Evolutionary conservation across 306 rosid species (phyloP), one percentile per base, ranked within the genome.

Genomic region (Delonix regia): DNA sequence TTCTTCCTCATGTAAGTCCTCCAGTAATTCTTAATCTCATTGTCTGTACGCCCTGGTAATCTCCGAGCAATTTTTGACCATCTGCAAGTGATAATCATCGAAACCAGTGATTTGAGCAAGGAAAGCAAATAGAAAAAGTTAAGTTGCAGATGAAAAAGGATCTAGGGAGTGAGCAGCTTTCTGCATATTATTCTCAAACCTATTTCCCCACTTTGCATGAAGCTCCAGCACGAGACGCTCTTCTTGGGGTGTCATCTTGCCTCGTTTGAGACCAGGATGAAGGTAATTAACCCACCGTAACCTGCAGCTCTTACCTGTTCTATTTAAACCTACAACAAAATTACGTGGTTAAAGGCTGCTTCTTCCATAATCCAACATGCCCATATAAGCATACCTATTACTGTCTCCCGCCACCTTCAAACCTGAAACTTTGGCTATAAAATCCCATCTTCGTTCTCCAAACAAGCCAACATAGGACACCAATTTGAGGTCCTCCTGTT

Each of bases 401-500:
- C 9, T 87, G 83, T 90, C 98, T 85, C 99, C 99, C 99, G 18
- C 99, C 99, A 91, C 99, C 99, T 88, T 91, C 99, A 96, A 96
- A 96, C 99, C 99, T 96, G 99, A 96, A 53, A 96, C 98, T 83
- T 90, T 89, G 11, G 99, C 97, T 45, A 93, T 86, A 84, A 86
- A 90, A 76, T 96, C 99, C 99, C 99, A 96, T 78, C 93, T 91
- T 44, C 99, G 90, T 84, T 91, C 99, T 60, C 99, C 99, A 63
- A 93, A 91, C 74, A 96, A 61, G 33, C 96, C 88, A 49, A 96
- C 99, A 85, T 86, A 91, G 78, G 89, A 83, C 24, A 86, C 87
- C 83, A 96, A 68, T 73, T 96, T 91, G 73, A 91, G 53, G 83
- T 96, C 99, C 60, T 96, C 99, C n/a, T 88, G 90, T 76, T 91